phyloP scores from a whole-genome alignment of 2,329 filamentous ascomycete species.

The Macrophomina phaseolina region DNA sequence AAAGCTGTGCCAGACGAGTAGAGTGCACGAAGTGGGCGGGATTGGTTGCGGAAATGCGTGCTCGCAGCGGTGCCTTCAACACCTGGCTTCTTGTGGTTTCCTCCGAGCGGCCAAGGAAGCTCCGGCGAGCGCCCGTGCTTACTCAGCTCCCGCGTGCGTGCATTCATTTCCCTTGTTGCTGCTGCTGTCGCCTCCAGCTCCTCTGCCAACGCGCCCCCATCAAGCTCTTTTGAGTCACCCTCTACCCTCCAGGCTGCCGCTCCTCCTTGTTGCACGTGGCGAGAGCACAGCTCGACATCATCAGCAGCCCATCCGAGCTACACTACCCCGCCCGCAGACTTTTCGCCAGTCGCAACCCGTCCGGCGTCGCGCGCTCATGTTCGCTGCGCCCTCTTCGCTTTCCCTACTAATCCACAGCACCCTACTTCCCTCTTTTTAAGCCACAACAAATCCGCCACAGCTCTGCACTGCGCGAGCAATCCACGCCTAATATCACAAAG shows the following conservation, averaged over 20 bases:
- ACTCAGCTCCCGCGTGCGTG: constrained; percentile 19
- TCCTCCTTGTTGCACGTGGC: not conserved
- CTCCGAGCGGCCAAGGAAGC: constrained; percentile 21
- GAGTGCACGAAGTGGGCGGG: not conserved
- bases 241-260: constrained; percentile 14
- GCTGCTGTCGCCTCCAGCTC: constrained; percentile 20
- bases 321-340: not conserved
- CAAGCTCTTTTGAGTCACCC: constrained; percentile 13
- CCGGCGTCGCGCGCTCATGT: constrained; percentile 14
- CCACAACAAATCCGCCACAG: not conserved
- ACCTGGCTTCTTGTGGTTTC: constrained; percentile 27
- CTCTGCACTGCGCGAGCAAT: not conserved
- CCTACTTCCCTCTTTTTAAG: constrained; percentile 6
- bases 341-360: constrained; percentile 6
- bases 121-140: constrained; percentile 9
- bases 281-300: not conserved
- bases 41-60: not conserved
- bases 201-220: constrained; percentile 12
- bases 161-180: constrained; percentile 22
- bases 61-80: constrained; percentile 18
- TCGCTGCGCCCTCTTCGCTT: constrained; percentile 13
- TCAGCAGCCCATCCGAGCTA: not conserved
- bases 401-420: constrained; percentile 26
- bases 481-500: not conserved
- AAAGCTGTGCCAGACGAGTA: not conserved